Percentiles rank a stretch among this genome's conserved stretches.
phyloP scores from a whole-genome alignment of 805 yeast species.

The Geotrichum ghanense region DNA sequence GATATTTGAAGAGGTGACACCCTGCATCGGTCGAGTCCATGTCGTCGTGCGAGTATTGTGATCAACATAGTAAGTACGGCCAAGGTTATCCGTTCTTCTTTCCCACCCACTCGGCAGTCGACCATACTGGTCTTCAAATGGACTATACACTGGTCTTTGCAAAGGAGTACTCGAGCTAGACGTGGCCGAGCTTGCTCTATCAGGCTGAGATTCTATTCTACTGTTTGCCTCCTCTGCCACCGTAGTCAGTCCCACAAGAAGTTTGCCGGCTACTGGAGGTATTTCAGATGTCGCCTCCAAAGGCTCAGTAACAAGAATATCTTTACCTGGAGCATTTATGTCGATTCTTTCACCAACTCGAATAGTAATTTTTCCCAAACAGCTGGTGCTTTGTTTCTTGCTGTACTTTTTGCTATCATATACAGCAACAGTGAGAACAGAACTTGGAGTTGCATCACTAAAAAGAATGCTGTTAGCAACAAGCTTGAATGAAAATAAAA shows the following conservation, averaged over 20 bases:
- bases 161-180: slow-evolving; percentile 12
- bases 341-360: slow-evolving; percentile 83
- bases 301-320: slow-evolving; percentile 85
- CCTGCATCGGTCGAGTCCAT: slow-evolving; percentile 89
- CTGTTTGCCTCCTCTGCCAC: slow-evolving; percentile 13
- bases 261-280: slow-evolving; percentile 81
- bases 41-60: slow-evolving; percentile 96
- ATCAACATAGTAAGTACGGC: slow-evolving; percentile 95
- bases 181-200: slow-evolving; percentile 11
- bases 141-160: slow-evolving; percentile 55
- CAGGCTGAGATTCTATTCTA: too few relatives aligned
- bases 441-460: slow-evolving; percentile 17
- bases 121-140: slow-evolving; percentile 96
- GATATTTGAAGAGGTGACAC: slow-evolving; percentile 51
- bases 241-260: slow-evolving; percentile 44
- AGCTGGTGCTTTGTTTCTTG: slow-evolving; percentile 89
- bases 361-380: slow-evolving; percentile 88
- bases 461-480: not conserved
- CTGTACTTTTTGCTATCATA: slow-evolving; percentile 96
- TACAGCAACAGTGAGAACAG: slow-evolving; percentile 83
- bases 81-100: slow-evolving; percentile 93
- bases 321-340: slow-evolving; percentile 23
- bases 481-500: not conserved
- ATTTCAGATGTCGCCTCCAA: slow-evolving; percentile 84
- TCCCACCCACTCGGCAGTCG: slow-evolving; percentile 99